phyloP scores from a whole-genome alignment of 345 rosid genomes.

The Brassica juncea region DNA sequence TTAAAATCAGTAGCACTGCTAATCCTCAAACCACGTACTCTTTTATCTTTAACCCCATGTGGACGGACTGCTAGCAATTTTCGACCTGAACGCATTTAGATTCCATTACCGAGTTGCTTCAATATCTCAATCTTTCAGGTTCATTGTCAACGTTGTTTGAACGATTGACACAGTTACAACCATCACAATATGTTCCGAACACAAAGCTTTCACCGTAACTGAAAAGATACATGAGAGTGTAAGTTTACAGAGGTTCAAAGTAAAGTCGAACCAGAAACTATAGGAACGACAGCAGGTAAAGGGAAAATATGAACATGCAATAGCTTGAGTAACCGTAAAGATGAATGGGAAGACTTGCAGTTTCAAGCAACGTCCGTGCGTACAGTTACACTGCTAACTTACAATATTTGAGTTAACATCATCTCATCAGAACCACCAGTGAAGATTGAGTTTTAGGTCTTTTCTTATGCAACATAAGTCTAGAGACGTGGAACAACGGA shows the following conservation, averaged over 20 bases:
- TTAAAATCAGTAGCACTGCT: not conserved
- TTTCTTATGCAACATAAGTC: not conserved
- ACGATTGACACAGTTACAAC: slow-evolving; percentile 94
- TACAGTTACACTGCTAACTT: slow-evolving; percentile 92
- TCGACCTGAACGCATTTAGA: slow-evolving; percentile 96
- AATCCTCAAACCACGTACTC: slow-evolving; percentile 47
- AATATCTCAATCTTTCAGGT: slow-evolving; percentile 77
- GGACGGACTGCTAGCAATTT: slow-evolving; percentile 66
- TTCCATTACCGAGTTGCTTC: slow-evolving; percentile 92
- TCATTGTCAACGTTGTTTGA: slow-evolving; percentile 94
- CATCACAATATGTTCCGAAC: slow-evolving; percentile 93
- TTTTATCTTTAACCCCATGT: slow-evolving; percentile 67
- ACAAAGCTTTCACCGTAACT: slow-evolving; percentile 99
- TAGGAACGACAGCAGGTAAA: not conserved
- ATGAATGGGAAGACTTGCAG: slow-evolving; percentile 53
- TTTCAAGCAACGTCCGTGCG: slow-evolving; percentile 95
- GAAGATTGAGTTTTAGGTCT: slow-evolving; percentile 41
- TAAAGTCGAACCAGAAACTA: not conserved
- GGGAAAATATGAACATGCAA: slow-evolving; percentile 14
- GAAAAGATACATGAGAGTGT: slow-evolving; percentile 20
- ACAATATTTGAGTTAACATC: slow-evolving; percentile 50
- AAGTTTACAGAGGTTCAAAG: not conserved
- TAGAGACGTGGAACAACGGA: not conserved
- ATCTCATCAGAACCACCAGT: slow-evolving; percentile 52
- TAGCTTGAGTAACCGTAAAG: not conserved